Evolutionary conservation across 1,284 basidiomycete species (phyloP), one percentile per base, ranked within the genome.

Genomic region (Sporisorium sorghi): DNA sequence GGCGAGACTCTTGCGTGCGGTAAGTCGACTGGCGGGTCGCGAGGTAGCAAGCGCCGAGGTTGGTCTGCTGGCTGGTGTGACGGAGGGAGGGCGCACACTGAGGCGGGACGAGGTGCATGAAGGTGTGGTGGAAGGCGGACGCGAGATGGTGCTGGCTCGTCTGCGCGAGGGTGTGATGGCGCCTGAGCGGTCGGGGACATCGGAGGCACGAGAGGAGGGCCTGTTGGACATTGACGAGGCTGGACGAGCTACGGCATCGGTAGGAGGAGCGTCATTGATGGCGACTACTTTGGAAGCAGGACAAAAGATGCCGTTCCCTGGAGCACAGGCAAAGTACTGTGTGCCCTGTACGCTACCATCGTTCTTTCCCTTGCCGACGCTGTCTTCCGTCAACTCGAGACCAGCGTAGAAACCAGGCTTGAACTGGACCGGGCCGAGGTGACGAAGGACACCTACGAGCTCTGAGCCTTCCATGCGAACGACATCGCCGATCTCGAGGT

Each of bases 271-370:
- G 11, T 68, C 53, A 35, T 63, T 70, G 53, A 81, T 53, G 17
- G 66, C 67, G 5, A 76, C 62, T 24, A 98, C 89, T 83, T 97
- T 97, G 49, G 89, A 87, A 0, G 89, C 87, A 8, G 91, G 90
- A 32, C 95, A 91, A 83, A 98, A 99, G 46, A 99, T 92, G 37
- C 96, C 96, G 77, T 93, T 95, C 56, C 89, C 89, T 0, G 91
- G 90, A 26, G 92, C 89, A 84, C 94, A 97, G 0, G 87, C 83
- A 82, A 99, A 99, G 85, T 99, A 98, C 81, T 89, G 90, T 47
- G 90, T 89, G 43, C 92, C 93, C 73, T 88, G 89, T 3, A 97
- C 94, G 46, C 89, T 89, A 21, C 96, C 96, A 81, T 98, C 90
- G 81, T 99, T 99, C 87, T 98, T 98, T 2, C 96, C 96, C 83